Evolutionary conservation across 1,284 basidiomycete genomes (phyloP), one percentile per base, ranked within the genome.

Genomic region (Melanopsichium pennsylvanicum): DNA sequence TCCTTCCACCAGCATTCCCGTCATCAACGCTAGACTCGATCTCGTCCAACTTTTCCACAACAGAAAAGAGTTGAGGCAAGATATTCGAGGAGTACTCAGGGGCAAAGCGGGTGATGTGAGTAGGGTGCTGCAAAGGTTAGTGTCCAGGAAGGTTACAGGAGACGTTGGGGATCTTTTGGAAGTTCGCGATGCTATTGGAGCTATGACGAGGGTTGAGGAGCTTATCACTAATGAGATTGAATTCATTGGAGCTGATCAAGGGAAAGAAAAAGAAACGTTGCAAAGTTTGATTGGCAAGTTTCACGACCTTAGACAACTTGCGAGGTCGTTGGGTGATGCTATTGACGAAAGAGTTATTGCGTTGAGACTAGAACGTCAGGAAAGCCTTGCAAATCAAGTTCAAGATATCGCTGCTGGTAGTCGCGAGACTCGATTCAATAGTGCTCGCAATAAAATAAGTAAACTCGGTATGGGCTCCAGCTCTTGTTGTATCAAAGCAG

Each of bases 261-360:
- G 23, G 3, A 40, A 27, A 18, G 42, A 49, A 32, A 37, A 15
- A 16, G 22, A 33, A 23, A 23, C 44, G 36, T 18, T 69, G 37
- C 15, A 32, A 3, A 54, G 29, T 1, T 13, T 71, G n/a, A 15
- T 39, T 22, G 41, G 11, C 4, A 70, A 50, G 25, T 69, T 66
- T 8, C 33, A 35, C 12, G 56, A 69, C 15, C 41, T 79, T 10
- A 33, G 27, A 1, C 57, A 39, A 22, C 45, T 79, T 6, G 70
- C 74, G 22, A 27, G 37, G 15, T 61, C 48, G 22, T 39, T 80
- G 4, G 77, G 63, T 2, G 47, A 54, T 1, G 78, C 78, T 9
- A 80, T 80, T n/a, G 78, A 80, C 36, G 78, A 79, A 43, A 42
- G 67, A 4, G 78, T 80, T n/a, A 76, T 80, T 22, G 74, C 76